phyloP scores from a whole-genome alignment of 495 filamentous ascomycete species.

The Letharia lupina region DNA sequence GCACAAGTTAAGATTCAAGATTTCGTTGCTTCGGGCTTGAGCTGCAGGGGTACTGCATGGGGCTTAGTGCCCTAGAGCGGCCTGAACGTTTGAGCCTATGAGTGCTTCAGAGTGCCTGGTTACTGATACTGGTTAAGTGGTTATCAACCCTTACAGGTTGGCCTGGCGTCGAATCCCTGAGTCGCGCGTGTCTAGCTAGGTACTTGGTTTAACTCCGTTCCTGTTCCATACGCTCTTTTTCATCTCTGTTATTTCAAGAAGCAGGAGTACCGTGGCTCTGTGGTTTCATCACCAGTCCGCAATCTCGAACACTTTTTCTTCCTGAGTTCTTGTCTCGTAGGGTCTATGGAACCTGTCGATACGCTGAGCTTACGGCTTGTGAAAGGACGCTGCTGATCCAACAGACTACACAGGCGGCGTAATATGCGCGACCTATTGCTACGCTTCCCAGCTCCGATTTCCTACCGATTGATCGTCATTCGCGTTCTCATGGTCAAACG shows the following conservation, averaged over 20 bases:
- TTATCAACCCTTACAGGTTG: conserved; percentile 1
- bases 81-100: conserved; percentile 22
- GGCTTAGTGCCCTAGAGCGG: conserved; percentile 11
- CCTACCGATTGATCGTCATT: conserved; percentile 10
- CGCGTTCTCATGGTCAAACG: conserved; percentile 16
- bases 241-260: background rate
- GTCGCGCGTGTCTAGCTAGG: conserved; percentile 8
- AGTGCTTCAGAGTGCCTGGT: conserved; percentile 11
- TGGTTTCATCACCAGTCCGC: background rate
- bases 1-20: conserved; percentile 23
- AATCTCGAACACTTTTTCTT: background rate
- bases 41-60: conserved; percentile 13
- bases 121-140: conserved; percentile 9
- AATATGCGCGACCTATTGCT: conserved; percentile 18
- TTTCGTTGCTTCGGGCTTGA: conserved; percentile 16
- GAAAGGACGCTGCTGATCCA: conserved; percentile 11
- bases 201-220: background rate
- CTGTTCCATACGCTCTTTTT: background rate
- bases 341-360: background rate
- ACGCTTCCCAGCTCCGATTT: conserved; percentile 8
- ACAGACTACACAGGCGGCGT: conserved; percentile 1
- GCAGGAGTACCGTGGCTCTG: background rate
- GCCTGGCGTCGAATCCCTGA: conserved; percentile 9
- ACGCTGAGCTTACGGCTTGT: background rate
- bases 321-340: background rate